A percentile compares a stretch with the other conserved stretches of the same genome.
Conservation (phyloP, 306 rosid genomes). For the Abrus precatorius region DNA sequence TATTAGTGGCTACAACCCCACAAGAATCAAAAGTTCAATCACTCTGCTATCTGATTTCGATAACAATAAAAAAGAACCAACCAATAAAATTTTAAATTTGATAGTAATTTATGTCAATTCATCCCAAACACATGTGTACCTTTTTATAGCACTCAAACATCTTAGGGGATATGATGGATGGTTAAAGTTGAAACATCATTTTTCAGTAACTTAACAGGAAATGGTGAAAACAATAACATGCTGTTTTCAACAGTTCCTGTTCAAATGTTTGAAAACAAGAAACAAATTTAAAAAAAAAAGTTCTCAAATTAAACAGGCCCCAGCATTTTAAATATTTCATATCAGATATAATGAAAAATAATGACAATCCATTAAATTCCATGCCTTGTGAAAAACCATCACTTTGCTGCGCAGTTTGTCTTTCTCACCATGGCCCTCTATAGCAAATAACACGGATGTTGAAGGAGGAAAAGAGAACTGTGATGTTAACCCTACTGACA, state of each 20-base stretch:
- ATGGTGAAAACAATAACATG: neutral
- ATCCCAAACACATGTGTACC: neutral
- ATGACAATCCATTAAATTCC: slow-evolving; percentile 37
- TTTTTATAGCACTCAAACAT: neutral
- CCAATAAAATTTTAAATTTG: neutral
- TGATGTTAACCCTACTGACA: slow-evolving; percentile 69
- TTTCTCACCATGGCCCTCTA: slow-evolving; percentile 85
- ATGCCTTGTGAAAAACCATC: slow-evolving; percentile 69
- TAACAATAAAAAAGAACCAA: slow-evolving; percentile 4
- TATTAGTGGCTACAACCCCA: neutral
- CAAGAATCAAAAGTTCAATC: neutral
- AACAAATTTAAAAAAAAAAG: neutral
- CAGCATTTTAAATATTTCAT: slow-evolving; percentile 13
- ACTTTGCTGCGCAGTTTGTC: slow-evolving; percentile 69
- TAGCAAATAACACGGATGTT: slow-evolving; percentile 61
- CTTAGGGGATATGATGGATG: neutral
- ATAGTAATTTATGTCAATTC: neutral
- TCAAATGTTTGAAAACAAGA: neutral
- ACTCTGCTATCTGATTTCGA: neutral
- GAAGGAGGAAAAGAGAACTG: slow-evolving; percentile 65
- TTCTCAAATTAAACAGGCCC: neutral
- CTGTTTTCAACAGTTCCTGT: neutral
- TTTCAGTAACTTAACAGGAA: neutral
- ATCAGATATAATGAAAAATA: slow-evolving; percentile 5
- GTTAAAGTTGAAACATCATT: slow-evolving; percentile 9